Percentiles rank a stretch among this genome's conserved stretches.
phyloP scores from a whole-genome alignment of 192 early-diverging fungal genomes.

The Coemansia sp. region DNA sequence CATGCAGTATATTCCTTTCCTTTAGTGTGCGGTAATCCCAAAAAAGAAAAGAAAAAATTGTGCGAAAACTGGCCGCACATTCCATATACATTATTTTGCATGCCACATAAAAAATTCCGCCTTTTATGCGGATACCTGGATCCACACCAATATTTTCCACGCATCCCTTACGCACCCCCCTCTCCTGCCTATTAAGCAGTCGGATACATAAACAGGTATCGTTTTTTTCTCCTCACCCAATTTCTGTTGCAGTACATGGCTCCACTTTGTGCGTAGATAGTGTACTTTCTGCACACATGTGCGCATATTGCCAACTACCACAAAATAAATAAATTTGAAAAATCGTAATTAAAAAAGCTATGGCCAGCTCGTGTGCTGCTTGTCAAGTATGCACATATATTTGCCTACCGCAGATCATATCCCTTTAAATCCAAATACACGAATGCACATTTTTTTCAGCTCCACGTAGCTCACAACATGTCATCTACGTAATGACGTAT shows the following conservation, averaged over 20 bases:
- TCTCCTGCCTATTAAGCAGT: background rate
- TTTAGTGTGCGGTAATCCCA: background rate
- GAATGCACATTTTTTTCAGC: background rate
- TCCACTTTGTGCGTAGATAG: background rate
- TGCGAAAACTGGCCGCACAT: background rate
- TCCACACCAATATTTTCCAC: background rate
- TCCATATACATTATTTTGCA: background rate
- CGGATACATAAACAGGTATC: background rate
- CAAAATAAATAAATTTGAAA: background rate
- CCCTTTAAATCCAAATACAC: background rate
- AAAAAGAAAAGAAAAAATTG: background rate
- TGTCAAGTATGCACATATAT: background rate
- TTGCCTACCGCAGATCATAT: background rate
- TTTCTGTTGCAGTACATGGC: background rate
- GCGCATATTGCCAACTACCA: background rate
- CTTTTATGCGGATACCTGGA: conserved; percentile 1
- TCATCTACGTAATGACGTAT: background rate
- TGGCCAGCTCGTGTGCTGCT: background rate
- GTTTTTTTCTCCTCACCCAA: background rate
- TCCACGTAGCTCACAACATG: background rate
- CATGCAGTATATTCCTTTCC: background rate
- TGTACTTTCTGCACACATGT: conserved; percentile 7
- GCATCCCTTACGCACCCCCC: background rate
- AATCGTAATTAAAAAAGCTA: no score
- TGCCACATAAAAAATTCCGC: background rate